Evolutionary conservation across 257 asterid species (phyloP).

Genomic region (Nicotiana sylvestris): DNA sequence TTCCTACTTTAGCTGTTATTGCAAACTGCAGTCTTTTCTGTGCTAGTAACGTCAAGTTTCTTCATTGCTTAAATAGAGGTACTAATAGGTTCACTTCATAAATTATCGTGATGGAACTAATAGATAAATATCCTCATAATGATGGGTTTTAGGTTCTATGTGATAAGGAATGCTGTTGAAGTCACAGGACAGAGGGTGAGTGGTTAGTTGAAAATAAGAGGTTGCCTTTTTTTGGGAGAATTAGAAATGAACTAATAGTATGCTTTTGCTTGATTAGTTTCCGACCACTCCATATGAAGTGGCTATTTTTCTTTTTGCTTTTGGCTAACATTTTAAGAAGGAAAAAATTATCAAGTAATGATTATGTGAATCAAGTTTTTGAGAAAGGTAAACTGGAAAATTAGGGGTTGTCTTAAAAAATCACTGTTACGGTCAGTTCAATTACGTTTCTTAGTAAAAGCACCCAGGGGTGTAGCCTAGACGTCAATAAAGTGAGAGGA

Average conservation of each 20-base stretch:
- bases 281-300: not conserved
- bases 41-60: not conserved
- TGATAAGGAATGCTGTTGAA: not conserved
- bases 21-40: not conserved
- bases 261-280: not conserved
- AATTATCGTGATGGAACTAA: not conserved
- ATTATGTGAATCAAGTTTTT: not conserved
- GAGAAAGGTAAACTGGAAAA: not conserved
- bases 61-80: not conserved
- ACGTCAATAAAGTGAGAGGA: no score
- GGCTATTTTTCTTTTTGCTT: not conserved
- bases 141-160: not conserved
- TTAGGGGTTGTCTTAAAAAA: not conserved
- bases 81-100: not conserved
- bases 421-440: not conserved
- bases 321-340: not conserved
- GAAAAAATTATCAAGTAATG: not conserved
- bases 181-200: not conserved
- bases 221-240: not conserved
- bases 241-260: not conserved
- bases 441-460: no score
- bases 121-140: not conserved
- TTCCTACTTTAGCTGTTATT: not conserved
- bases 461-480: no score
- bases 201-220: not conserved